Evolutionary conservation across 805 yeast species (phyloP), one percentile per base, ranked within the genome.

Genomic region (Candida verbasci): DNA sequence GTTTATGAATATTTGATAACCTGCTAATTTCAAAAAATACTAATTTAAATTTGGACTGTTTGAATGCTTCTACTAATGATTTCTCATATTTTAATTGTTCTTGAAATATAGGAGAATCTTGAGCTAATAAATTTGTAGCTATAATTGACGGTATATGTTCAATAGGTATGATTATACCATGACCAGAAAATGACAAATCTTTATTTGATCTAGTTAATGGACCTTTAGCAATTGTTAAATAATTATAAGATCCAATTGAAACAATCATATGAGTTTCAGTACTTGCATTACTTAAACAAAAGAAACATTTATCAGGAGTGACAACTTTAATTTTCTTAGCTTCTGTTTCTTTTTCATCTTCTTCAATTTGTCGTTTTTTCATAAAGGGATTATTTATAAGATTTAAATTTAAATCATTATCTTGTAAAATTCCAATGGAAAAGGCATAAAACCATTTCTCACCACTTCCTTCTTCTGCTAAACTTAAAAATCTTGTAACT

Each of bases 221-320:
- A 0, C 97, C 97, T 51, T 84, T 87, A 0, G 95, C 94, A 11
- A 80, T 68, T 0, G 96, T 81, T 39, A 88, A 34, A 53, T 87
- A 88, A 0, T 78, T 60, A 31, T 66, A 63, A 9, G 72, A 70
- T 0, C 86, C 91, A 35, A 89, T 82, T 0, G 93, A 75, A 1
- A 87, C 70, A 9, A 88, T 76, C 82, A 89, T 78, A 55, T 87
- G 94, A 2, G 84, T 68, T 45, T 82, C 89, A 6, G 84, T 70
- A 10, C 79, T 72, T 0, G 95, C 84, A 49, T 86, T 86, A 1
- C 91, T 76, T 14, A 88, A 69, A 53, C 96, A 88, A 51, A 88
- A 86, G 58, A 85, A 88, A 52, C 97, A 88, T 29, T 65, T 59
- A 10, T 64, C 66, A 0, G 91, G 87, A 0, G 70, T 52, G 2